These are phyloP conservation scores for Citrus maxima DNA, from an alignment of 345 rosid species.

Conservation along the genomic window DNA sequence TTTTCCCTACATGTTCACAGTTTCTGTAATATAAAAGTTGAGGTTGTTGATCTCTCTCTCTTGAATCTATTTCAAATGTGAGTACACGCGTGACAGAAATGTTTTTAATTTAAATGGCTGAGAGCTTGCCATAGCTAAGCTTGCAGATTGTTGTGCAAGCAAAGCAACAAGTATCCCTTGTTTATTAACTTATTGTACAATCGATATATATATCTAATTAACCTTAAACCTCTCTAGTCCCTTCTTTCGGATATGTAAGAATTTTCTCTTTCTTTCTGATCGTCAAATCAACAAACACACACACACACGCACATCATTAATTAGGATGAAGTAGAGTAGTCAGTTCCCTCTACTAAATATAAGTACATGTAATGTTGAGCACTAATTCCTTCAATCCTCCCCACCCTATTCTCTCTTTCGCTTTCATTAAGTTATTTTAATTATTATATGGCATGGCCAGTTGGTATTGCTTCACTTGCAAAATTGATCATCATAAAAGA, in stretches of 20 bases:
- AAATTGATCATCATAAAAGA: conserved; percentile 1
- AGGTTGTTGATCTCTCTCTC: neutral
- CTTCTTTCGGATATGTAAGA: too few species aligned
- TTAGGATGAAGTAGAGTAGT: too few species aligned
- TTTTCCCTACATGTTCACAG: neutral
- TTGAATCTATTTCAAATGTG: neutral
- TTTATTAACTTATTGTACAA: neutral
- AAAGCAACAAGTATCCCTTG: neutral
- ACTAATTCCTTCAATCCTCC: neutral
- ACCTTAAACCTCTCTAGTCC: too few species aligned
- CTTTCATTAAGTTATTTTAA: neutral
- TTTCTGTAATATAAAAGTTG: neutral
- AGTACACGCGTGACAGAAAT: neutral
- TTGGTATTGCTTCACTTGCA: conserved; percentile 19
- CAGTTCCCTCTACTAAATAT: neutral
- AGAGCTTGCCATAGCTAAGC: neutral
- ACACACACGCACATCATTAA: too few species aligned
- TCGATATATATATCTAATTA: too few species aligned
- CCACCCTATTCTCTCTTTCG: neutral
- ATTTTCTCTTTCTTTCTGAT: neutral
- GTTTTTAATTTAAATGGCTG: neutral
- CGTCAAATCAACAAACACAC: too few species aligned
- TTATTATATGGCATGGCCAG: conserved; percentile 1
- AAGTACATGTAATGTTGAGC: neutral
- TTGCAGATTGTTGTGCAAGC: neutral